phyloP scores from a whole-genome alignment of 2,329 filamentous ascomycete genomes.

The Chalara sp. region DNA sequence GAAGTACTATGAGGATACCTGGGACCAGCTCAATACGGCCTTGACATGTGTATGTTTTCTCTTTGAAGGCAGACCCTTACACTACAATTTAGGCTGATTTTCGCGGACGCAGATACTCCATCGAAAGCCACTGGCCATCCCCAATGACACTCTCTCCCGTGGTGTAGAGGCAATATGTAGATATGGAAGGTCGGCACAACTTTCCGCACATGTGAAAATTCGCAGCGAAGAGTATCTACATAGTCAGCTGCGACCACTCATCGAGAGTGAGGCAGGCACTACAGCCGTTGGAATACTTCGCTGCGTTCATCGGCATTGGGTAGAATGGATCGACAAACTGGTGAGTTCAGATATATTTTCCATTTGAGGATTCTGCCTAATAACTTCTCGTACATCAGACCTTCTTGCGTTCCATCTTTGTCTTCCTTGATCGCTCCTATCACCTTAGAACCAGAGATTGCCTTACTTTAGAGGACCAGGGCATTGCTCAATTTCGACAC shows the following conservation, averaged over 20 bases:
- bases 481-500: slow-evolving; percentile 66
- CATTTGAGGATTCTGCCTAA: not conserved
- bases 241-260: slow-evolving; percentile 46
- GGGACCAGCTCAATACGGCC: slow-evolving; percentile 67
- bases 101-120: slow-evolving; percentile 53
- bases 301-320: slow-evolving; percentile 55
- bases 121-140: slow-evolving; percentile 54
- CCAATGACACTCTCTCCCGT: slow-evolving; percentile 84
- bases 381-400: slow-evolving; percentile 39
- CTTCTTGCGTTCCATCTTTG: slow-evolving; percentile 81
- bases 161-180: slow-evolving; percentile 89
- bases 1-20: slow-evolving; percentile 71
- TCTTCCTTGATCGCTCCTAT: slow-evolving; percentile 87
- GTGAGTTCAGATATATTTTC: slow-evolving; percentile 37
- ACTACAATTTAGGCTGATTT: not conserved
- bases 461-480: slow-evolving; percentile 73
- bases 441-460: slow-evolving; percentile 66
- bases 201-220: slow-evolving; percentile 60
- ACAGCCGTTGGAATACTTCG: slow-evolving; percentile 60
- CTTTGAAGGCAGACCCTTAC: not conserved
- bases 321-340: slow-evolving; percentile 70
- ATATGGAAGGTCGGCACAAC: slow-evolving; percentile 60
- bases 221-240: slow-evolving; percentile 65
- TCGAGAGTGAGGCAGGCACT: slow-evolving; percentile 42
- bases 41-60: slow-evolving; percentile 41